A percentile compares a stretch with the other conserved stretches of the same genome.
These are phyloP conservation scores for Ceratocystis alfenasii DNA, from an alignment of 2,329 filamentous ascomycete species.

Conservation along the genomic window DNA sequence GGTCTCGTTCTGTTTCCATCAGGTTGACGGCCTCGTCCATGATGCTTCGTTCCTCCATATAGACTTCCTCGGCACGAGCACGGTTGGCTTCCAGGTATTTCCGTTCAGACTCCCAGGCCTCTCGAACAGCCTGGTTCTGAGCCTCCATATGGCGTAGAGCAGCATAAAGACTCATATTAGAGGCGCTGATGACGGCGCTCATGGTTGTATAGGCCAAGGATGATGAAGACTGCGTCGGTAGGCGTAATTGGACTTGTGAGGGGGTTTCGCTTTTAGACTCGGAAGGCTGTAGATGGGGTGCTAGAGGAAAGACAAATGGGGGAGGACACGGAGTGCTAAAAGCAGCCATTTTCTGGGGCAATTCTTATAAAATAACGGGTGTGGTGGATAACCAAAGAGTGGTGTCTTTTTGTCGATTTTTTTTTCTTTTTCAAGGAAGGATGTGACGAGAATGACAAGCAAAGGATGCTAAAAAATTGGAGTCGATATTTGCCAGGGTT, in stretches of 20 bases:
- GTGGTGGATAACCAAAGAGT: neutral
- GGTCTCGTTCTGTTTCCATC: conserved; percentile 37
- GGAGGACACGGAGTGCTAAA: conserved; percentile 1
- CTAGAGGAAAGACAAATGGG: conserved; percentile 4
- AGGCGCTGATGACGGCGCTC: conserved; percentile 10
- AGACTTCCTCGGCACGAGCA: conserved; percentile 43
- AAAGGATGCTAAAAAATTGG: conserved; percentile 7
- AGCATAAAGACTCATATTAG: conserved; percentile 16
- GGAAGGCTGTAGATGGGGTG: conserved; percentile 5
- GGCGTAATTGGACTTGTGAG: neutral
- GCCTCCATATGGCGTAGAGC: conserved; percentile 32
- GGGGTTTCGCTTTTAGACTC: conserved; percentile 6
- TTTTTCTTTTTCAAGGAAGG: conserved; percentile 1
- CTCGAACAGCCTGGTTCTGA: conserved; percentile 35
- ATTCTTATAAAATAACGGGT: neutral
- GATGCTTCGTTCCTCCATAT: conserved; percentile 41
- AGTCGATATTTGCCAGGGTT: conserved; percentile 7
- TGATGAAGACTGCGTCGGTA: neutral
- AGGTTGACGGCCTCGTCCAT: conserved; percentile 41
- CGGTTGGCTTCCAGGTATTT: conserved; percentile 43
- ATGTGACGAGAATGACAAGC: conserved; percentile 9
- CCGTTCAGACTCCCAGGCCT: conserved; percentile 44
- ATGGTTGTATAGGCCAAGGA: conserved; percentile 10
- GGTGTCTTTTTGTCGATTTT: neutral
- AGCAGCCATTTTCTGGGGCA: conserved; percentile 12